Base-by-base conservation (phyloP, 148 eudicot species). In the Cornus suecica region DNA sequence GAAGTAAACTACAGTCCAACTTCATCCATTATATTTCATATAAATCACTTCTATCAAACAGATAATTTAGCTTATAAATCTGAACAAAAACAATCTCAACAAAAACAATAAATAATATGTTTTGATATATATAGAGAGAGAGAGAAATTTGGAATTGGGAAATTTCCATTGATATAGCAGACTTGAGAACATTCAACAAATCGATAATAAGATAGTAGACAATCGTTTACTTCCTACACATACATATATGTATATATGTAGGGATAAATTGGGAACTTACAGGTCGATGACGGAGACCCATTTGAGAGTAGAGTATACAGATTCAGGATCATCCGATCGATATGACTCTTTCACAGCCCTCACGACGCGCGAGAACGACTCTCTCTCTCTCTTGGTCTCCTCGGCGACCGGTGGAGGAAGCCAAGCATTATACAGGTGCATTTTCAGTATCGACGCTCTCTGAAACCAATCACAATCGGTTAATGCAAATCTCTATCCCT, bases 351-450 rank as follows among this genome's bases (percentile, higher is more conserved):
- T 83, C 24, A 96, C 88, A 4, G 93, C 84, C 64, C 67, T 76
- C 18, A 96, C 91, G 3, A 91, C 90, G 11, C 84, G 75, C 14
- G 84, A 73, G 75, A 96, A 96, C 0, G 98, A 83, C 32, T 91
- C 92, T 64, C 76, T 85, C 94, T 96, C 99, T 28, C 72, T 86
- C 80, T 64, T 81, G 7, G 90, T 83, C 72, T 88, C 94, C 73
- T 83, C 97, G 13, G 85, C 91, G 63, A 96, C 80, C 10, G 97
- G 91, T 45, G 93, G 88, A 22, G 99, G 99, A 30, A 93, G 83
- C 99, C 99, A 96, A 8, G 97, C 93, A 83, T 96, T 96, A 68
- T 93, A 91, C 66, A 93, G 86, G 87, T 96, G 99, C 99, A 95
- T 95, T 65, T 66, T 31, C 14, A 16, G 31, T 32, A 1, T 56